Evolutionary conservation across 2,329 filamentous ascomycete genomes (phyloP).

Genomic region (Cryphonectria parasitica): DNA sequence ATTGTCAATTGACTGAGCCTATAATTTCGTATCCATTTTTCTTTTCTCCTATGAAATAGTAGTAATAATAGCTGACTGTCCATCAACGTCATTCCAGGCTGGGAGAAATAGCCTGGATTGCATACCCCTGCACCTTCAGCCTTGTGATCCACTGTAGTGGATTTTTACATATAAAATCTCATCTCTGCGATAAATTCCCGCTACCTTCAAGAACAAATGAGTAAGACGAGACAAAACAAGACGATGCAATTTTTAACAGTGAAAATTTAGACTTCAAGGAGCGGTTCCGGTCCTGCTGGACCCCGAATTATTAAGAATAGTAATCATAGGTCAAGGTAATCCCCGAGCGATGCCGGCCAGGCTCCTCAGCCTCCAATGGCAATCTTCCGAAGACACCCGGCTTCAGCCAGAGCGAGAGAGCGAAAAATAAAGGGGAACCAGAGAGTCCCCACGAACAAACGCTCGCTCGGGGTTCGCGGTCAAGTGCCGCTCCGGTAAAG

Average conservation of each 20-base stretch:
- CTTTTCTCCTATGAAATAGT: no score
- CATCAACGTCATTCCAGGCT: neutral
- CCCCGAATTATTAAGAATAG: neutral
- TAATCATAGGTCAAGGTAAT: neutral
- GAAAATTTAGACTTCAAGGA: constrained; percentile 8
- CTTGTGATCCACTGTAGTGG: neutral
- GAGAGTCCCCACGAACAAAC: no score
- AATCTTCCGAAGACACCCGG: neutral
- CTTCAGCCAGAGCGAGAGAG: neutral
- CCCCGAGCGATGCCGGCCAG: neutral
- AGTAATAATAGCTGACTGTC: no score
- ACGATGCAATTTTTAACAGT: neutral
- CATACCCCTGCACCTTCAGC: neutral
- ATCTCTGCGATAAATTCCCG: neutral
- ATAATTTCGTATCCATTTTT: neutral
- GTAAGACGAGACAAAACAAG: neutral
- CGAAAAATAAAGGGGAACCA: no score
- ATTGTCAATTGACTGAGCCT: neutral
- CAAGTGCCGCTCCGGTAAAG: neutral
- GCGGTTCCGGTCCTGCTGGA: constrained; percentile 7
- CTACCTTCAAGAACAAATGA: neutral
- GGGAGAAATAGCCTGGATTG: neutral
- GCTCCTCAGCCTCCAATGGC: neutral
- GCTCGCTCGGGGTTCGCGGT: neutral
- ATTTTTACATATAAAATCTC: no score